These are phyloP conservation scores for Passalora sequoiae DNA, from an alignment of 2,329 filamentous ascomycete genomes.

Conservation along the genomic window DNA sequence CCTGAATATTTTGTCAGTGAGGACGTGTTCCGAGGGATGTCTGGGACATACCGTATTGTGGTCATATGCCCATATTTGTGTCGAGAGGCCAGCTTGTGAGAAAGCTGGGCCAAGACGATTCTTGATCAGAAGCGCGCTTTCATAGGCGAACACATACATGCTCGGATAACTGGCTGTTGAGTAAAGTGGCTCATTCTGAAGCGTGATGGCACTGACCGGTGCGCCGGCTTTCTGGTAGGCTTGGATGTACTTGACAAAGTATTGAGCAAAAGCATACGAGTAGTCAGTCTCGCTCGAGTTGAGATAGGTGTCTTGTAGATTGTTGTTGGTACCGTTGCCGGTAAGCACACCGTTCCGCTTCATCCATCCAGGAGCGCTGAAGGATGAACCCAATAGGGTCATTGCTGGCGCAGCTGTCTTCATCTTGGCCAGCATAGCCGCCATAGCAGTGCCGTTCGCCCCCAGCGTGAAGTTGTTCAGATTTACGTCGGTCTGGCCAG, in stretches of 20 bases:
- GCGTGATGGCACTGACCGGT: slow-evolving; percentile 17
- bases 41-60: slow-evolving; percentile 21
- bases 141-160: slow-evolving; percentile 21
- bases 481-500: slow-evolving; percentile 9
- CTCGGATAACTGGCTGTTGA: slow-evolving; percentile 14
- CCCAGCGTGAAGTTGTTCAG: slow-evolving; percentile 18
- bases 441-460: slow-evolving; percentile 18
- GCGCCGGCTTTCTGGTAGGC: slow-evolving; percentile 16
- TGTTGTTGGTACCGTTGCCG: slow-evolving; percentile 16
- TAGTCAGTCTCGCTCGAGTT: slow-evolving; percentile 14
- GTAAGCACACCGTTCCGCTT: slow-evolving; percentile 14
- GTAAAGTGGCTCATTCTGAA: slow-evolving; percentile 19
- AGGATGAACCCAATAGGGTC: slow-evolving; percentile 18
- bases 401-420: slow-evolving; percentile 11
- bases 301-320: slow-evolving; percentile 16
- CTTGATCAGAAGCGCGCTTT: slow-evolving; percentile 15
- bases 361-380: slow-evolving; percentile 23
- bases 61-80: slow-evolving; percentile 21
- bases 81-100: slow-evolving; percentile 11
- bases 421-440: slow-evolving; percentile 16
- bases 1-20: slow-evolving; percentile 1
- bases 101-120: slow-evolving; percentile 18
- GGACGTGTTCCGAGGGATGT: too few relatives aligned
- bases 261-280: slow-evolving; percentile 17
- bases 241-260: slow-evolving; percentile 15